Base-by-base conservation (phyloP, 176 grass and related monocot genomes). In the Metroxylon sagu region DNA sequence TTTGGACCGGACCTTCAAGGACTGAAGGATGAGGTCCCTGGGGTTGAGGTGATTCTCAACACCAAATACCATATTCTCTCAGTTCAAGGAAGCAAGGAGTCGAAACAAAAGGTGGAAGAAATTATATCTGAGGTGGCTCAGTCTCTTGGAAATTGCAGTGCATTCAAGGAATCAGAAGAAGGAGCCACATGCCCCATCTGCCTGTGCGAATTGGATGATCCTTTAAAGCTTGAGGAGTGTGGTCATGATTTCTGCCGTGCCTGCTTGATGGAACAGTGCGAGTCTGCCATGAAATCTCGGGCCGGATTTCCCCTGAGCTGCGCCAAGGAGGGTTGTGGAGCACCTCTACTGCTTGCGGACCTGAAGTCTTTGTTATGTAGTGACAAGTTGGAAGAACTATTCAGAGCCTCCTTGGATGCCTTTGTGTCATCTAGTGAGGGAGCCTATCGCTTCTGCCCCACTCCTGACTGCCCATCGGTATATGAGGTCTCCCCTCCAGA, bases 241-340 rank as follows among this genome's bases (percentile, higher is more conserved):
- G 91, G 80, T 12, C 91, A 96, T 26, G 68, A 56, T 14, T 96
- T 82, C 77, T 96, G 91, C 60, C 72, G 68, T 49, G 56, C 83
- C 59, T 96, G 91, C 54, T 80, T 90, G 66, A 64, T 90, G 56
- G 86, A 87, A 76, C 91, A 90, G 70, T 87, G 83, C 54, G 91
- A 90, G 73, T 87, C 82, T 27, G 53, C 83, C 25, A 70, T 81
- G 19, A 85, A 74, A 70, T 82, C 91, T 15, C 83, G 67, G 21
- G 86, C 90, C 67, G 75, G 80, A 10, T 96, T 96, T 71, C 91
- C 91, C 19, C 72, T 96, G 67, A 69, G 83, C 52, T 96, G 91
- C 54, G 67, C 76, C 2, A 84, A 82, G 67, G 54, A 74, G 65
- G 77, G 77, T 19, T 96, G 91, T 80, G 82, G 73, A 60, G 73